Base-by-base conservation (phyloP, 2,329 filamentous ascomycete species). In the Xylariomycetidae sp. region DNA sequence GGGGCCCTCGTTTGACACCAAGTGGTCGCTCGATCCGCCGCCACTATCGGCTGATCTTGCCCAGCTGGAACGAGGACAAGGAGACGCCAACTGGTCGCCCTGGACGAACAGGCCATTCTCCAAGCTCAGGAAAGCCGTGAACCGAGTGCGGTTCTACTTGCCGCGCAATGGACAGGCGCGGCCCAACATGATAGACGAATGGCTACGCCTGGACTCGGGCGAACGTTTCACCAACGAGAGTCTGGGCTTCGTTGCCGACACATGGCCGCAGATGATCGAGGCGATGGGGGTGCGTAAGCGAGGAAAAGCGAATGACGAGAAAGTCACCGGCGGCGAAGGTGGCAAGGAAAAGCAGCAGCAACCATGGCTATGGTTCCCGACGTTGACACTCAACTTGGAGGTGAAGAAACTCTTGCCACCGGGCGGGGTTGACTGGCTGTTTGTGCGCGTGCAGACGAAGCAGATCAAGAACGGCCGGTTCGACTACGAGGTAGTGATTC, bases 351-450 rank as follows among this genome's bases (percentile, higher is more conserved):
- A 25, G 6, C 12, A 24, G 18, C 10, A 28, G 24, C 17, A 29
- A 26, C 8, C 25, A 6, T 47, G 44, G 44, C 74, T 68, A 46
- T 83, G 79, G 79, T 82, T 79, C 55, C 78, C 79, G 7, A 85
- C 81, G 2, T 53, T 85, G 19, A 56, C 78, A 31, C 53, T 85
- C 45, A 85, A 82, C 55, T 49, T 86, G 25, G 82, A 86, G 47
- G 62, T 85, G 33, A 86, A 85, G 64, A 85, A 83, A 53, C 56
- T 66, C n/a, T 52, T 85, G 31, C 81, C 81, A 1, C 60, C 61
- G 19, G 68, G 73, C 35, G 81, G 82, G 1, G 74, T 76, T 2
- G 76, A 82, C 50, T 85, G 78, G 73, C 52, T 86, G 37, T 82
- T 78, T 51, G 67, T 72, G 23, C 67, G 79, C 17, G 65, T 79